Evolutionary conservation across 345 rosid genomes (phyloP).

Genomic region (Euphorbia tirucalli): DNA sequence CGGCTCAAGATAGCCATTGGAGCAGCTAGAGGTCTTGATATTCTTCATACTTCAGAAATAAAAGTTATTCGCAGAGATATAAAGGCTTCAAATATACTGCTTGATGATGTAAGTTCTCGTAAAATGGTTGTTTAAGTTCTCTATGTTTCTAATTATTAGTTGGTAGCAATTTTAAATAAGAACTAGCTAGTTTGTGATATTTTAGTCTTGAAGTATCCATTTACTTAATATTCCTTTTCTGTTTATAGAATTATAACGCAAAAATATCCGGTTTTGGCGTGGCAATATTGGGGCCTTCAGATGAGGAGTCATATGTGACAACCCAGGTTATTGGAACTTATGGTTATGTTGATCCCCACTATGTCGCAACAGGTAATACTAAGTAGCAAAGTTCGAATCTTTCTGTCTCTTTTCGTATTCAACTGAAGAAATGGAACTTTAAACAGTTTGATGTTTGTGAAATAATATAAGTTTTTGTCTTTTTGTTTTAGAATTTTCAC

Average conservation of each 20-base stretch:
- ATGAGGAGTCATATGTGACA: slow-evolving; percentile 45
- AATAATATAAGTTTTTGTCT: no score
- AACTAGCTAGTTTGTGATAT: no score
- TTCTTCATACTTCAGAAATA: slow-evolving; percentile 64
- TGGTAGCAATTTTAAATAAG: no score
- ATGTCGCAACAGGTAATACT: slow-evolving; percentile 54
- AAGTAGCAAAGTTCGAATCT: background rate
- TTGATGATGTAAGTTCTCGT: slow-evolving; percentile 58
- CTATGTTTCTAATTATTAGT: no score
- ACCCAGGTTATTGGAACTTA: slow-evolving; percentile 42
- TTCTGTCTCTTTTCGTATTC: no score
- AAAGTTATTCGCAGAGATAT: slow-evolving; percentile 79
- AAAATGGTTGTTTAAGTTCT: background rate
- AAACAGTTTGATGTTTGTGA: no score
- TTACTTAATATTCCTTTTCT: background rate
- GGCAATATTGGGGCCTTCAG: slow-evolving; percentile 60
- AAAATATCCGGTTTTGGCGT: slow-evolving; percentile 64
- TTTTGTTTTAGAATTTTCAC: no score
- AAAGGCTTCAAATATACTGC: slow-evolving; percentile 76
- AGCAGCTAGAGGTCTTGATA: slow-evolving; percentile 75
- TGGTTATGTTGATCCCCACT: slow-evolving; percentile 63
- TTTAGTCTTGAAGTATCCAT: background rate
- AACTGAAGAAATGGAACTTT: no score
- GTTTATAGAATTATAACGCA: slow-evolving; percentile 50
- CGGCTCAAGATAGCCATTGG: slow-evolving; percentile 72